Conservation (phyloP, 176 grass and related monocot genomes). For the Oryza longistaminata region DNA sequence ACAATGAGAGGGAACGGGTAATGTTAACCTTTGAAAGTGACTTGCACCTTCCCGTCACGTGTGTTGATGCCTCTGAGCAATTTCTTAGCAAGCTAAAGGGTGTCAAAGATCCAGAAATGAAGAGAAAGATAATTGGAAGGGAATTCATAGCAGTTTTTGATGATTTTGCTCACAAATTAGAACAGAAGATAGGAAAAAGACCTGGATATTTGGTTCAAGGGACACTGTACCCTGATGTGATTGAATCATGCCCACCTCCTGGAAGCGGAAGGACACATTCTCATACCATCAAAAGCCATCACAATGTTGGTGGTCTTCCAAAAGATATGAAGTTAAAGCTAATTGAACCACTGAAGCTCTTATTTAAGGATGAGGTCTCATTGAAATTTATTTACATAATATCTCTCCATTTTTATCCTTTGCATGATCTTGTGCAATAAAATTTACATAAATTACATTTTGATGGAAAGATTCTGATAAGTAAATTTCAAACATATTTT, state of each 20-base stretch:
- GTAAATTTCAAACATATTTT: neutral
- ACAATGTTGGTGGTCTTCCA: conserved; percentile 87
- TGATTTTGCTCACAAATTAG: conserved; percentile 75
- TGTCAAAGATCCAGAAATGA: conserved; percentile 73
- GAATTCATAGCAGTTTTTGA: conserved; percentile 89
- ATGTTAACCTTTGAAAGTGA: conserved; percentile 84
- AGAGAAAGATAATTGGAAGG: conserved; percentile 84
- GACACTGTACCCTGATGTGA: conserved; percentile 90
- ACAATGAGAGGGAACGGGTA: conserved; percentile 76
- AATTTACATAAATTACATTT: neutral
- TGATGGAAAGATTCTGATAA: neutral
- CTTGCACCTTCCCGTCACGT: conserved; percentile 81
- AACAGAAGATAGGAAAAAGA: conserved; percentile 56
- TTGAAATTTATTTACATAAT: neutral
- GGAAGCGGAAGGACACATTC: conserved; percentile 79
- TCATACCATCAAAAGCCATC: conserved; percentile 94
- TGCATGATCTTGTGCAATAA: neutral
- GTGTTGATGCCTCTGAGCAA: conserved; percentile 72
- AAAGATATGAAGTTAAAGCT: conserved; percentile 85
- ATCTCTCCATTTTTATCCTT: neutral
- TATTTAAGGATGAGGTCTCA: conserved; percentile 88
- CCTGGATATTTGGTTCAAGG: conserved; percentile 81
- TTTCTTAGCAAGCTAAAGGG: conserved; percentile 81
- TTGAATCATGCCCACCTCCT: conserved; percentile 88
- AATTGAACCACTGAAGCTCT: conserved; percentile 81